Evolutionary conservation across 1,284 basidiomycete species (phyloP), one percentile per base, ranked within the genome.

Genomic region (Cutaneotrichosporon sp.): DNA sequence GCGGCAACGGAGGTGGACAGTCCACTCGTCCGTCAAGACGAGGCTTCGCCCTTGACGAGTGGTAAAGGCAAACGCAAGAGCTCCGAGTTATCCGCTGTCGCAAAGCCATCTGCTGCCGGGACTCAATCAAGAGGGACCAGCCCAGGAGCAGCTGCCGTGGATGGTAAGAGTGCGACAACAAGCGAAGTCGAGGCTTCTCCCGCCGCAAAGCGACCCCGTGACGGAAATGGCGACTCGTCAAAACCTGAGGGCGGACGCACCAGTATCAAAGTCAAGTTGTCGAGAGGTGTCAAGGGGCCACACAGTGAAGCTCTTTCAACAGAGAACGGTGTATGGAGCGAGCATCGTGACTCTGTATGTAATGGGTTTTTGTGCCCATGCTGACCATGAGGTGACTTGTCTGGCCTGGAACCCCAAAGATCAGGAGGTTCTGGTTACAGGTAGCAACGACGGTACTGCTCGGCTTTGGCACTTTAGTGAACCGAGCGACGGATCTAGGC

Each of bases 391-490:
- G 66, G 68, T 73, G 1, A 64, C 65, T 3, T 63, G 63, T 33
- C 50, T 72, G 1, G 64, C 66, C 1, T 74, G 70, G 70, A 72
- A 72, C 36, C 70, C 72, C 0, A 64, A 64, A 36, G 71, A 72
- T 39, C 42, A 47, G 4, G 68, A 69, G 21, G 58, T 68, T 3
- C 42, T 74, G 9, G 70, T 68, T 5, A 64, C 66, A 0, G 66
- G 63, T 1, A 62, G 62, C 8, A 51, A 49, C 4, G 72, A 74
- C 40, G 68, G 66, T 1, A 65, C 64, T 2, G 72, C 65, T 0
- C 46, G 62, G 46, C 56, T 71, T 21, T 74, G 72, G 72, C 65
- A 73, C 26, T 67, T 72, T n/a, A 22, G 44, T 18, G 54, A 56
- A 12, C 34, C 56, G 5, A 17, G 45, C 13, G 20, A 41, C 15